Conservation (phyloP, 164 flowering plant genomes). For the Vitis rotundifolia region DNA sequence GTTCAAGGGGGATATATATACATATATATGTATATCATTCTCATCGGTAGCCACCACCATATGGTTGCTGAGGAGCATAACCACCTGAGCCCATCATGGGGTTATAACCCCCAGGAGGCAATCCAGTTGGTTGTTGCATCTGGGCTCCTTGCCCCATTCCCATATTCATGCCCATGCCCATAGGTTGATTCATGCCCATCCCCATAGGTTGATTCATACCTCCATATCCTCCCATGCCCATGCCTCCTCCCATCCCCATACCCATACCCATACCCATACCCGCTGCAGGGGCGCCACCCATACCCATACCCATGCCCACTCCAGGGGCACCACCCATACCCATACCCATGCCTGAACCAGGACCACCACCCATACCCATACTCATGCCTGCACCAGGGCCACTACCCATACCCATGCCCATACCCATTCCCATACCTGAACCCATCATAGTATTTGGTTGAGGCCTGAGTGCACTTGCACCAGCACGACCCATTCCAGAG, state of each 20-base stretch:
- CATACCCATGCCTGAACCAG: slow-evolving; percentile 11
- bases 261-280: slow-evolving; percentile 46
- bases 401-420: slow-evolving; percentile 33
- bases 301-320: slow-evolving; percentile 20
- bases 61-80: slow-evolving; percentile 69
- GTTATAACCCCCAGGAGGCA: slow-evolving; percentile 57
- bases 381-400: slow-evolving; percentile 21
- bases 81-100: slow-evolving; percentile 77
- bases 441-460: slow-evolving; percentile 66
- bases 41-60: slow-evolving; percentile 78
- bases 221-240: slow-evolving; percentile 13
- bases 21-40: background rate
- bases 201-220: too few species aligned
- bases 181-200: too few species aligned
- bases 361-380: slow-evolving; percentile 32
- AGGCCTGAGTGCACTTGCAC: slow-evolving; percentile 65
- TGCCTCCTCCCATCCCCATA: slow-evolving; percentile 15
- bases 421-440: slow-evolving; percentile 42
- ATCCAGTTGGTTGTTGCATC: slow-evolving; percentile 64
- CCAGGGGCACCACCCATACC: slow-evolving; percentile 18
- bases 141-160: slow-evolving; percentile 45
- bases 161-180: slow-evolving; percentile 18
- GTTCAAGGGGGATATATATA: too few species aligned
- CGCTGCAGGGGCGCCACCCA: slow-evolving; percentile 14
- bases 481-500: slow-evolving; percentile 92